Conservation (phyloP, 768 basidiomycete genomes). For the Amylocystis lapponica region DNA sequence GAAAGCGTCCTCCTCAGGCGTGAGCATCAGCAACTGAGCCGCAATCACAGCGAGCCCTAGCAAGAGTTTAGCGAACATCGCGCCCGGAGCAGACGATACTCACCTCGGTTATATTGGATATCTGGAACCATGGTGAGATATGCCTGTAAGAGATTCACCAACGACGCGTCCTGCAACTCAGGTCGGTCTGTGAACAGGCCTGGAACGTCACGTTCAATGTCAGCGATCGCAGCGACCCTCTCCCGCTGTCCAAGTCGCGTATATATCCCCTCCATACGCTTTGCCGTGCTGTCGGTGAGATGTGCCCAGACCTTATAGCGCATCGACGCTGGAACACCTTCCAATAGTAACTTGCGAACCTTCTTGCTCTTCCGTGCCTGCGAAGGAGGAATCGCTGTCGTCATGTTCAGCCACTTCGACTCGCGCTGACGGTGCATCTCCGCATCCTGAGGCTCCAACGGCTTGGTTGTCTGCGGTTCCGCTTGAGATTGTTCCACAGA, state of each 20-base stretch:
- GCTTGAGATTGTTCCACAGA: not conserved
- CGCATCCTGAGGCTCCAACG: constrained; percentile 9
- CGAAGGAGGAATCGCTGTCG: constrained; percentile 49
- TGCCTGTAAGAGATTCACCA: constrained; percentile 53
- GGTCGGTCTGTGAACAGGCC: constrained; percentile 51
- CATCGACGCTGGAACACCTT: constrained; percentile 78
- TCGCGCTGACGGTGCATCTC: constrained; percentile 74
- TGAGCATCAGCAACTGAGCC: constrained; percentile 65
- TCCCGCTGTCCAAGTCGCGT: constrained; percentile 52
- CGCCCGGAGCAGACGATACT: constrained; percentile 9
- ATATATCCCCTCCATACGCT: constrained; percentile 66
- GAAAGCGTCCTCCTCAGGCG: constrained; percentile 86
- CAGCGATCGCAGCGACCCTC: constrained; percentile 39
- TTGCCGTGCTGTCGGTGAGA: constrained; percentile 70
- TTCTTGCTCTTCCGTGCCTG: constrained; percentile 78
- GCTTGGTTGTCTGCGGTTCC: not conserved
- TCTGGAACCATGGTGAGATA: constrained; percentile 87
- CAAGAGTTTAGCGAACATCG: not conserved
- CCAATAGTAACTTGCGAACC: constrained; percentile 62
- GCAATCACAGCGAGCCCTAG: constrained; percentile 65
- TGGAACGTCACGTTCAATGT: constrained; percentile 56
- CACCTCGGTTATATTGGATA: constrained; percentile 61
- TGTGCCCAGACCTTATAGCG: constrained; percentile 83
- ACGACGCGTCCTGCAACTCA: constrained; percentile 49
- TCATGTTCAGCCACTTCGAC: constrained; percentile 64